A percentile compares a stretch with the other conserved stretches of the same genome.
phyloP scores from a whole-genome alignment of 2,329 filamentous ascomycete species.

The Aspergillus sp. region DNA sequence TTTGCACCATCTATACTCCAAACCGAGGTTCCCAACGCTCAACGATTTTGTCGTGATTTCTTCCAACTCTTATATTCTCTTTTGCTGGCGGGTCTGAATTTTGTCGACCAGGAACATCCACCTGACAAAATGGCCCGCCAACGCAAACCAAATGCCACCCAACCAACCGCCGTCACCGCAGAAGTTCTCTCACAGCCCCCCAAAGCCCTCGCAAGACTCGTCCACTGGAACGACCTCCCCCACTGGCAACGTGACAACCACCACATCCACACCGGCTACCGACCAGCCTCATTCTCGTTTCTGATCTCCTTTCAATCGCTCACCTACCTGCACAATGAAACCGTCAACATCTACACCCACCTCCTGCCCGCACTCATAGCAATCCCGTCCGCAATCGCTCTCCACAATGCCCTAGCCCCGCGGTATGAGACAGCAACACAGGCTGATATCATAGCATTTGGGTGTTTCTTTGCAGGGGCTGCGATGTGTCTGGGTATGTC shows the following conservation, averaged over 20 bases:
- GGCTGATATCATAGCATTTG: conserved; percentile 64
- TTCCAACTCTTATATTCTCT: conserved; percentile 1
- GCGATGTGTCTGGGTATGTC: conserved; percentile 70
- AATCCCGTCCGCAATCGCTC: conserved; percentile 42
- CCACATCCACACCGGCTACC: conserved; percentile 61
- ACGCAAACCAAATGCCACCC: conserved; percentile 18
- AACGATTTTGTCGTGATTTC: conserved; percentile 2
- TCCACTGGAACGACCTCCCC: conserved; percentile 48
- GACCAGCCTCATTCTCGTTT: conserved; percentile 57
- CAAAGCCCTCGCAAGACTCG: conserved; percentile 25
- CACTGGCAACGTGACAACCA: conserved; percentile 59
- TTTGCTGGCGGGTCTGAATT: neutral
- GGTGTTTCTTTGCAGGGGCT: conserved; percentile 72
- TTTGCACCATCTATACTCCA: conserved; percentile 14
- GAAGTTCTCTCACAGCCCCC: conserved; percentile 23
- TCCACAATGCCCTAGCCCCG: conserved; percentile 55
- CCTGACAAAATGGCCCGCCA: conserved; percentile 23
- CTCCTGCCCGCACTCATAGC: conserved; percentile 61
- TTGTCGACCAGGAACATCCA: neutral
- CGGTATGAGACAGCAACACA: conserved; percentile 58
- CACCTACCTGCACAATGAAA: conserved; percentile 60
- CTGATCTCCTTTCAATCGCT: conserved; percentile 51
- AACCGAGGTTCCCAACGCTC: conserved; percentile 16
- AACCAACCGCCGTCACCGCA: conserved; percentile 18
- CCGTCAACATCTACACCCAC: conserved; percentile 67